These are phyloP conservation scores for Boletus eberwhitei DNA, from an alignment of 768 basidiomycete genomes.

Conservation along the genomic window DNA sequence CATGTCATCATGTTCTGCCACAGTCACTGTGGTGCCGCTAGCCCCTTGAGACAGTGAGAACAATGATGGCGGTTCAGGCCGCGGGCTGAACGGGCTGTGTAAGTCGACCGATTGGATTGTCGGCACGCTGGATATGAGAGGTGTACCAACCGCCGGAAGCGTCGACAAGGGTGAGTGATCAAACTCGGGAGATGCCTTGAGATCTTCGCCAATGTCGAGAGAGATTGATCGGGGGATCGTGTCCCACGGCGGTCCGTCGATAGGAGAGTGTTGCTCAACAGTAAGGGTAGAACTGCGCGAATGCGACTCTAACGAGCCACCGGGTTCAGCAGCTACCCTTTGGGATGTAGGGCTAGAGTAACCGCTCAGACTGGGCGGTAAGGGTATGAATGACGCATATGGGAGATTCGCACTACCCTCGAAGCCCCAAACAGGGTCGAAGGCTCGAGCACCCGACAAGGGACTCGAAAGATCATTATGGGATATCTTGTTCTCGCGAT, in stretches of 20 bases:
- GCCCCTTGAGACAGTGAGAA: slow-evolving; percentile 22
- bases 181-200: slow-evolving; percentile 16
- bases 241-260: slow-evolving; percentile 14
- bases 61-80: slow-evolving; percentile 19
- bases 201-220: slow-evolving; percentile 3
- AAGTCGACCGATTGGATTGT: slow-evolving; percentile 12
- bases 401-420: slow-evolving; percentile 16
- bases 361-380: slow-evolving; percentile 31
- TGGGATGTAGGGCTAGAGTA: slow-evolving; percentile 32
- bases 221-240: slow-evolving; percentile 4
- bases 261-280: slow-evolving; percentile 28
- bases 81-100: slow-evolving; percentile 30
- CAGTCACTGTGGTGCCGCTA: neutral
- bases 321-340: slow-evolving; percentile 13
- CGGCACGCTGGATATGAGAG: slow-evolving; percentile 15
- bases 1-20: slow-evolving; percentile 9
- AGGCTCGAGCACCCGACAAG: slow-evolving; percentile 4
- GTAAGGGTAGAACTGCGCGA: slow-evolving; percentile 32
- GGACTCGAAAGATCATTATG: slow-evolving; percentile 8
- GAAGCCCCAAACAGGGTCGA: slow-evolving; percentile 25
- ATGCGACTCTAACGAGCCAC: slow-evolving; percentile 16
- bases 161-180: slow-evolving; percentile 33
- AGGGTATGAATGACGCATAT: slow-evolving; percentile 28
- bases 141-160: slow-evolving; percentile 30
- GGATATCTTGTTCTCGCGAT: neutral